Evolutionary conservation across 768 basidiomycete genomes (phyloP).

Genomic region (Suillus fuscotomentosus): DNA sequence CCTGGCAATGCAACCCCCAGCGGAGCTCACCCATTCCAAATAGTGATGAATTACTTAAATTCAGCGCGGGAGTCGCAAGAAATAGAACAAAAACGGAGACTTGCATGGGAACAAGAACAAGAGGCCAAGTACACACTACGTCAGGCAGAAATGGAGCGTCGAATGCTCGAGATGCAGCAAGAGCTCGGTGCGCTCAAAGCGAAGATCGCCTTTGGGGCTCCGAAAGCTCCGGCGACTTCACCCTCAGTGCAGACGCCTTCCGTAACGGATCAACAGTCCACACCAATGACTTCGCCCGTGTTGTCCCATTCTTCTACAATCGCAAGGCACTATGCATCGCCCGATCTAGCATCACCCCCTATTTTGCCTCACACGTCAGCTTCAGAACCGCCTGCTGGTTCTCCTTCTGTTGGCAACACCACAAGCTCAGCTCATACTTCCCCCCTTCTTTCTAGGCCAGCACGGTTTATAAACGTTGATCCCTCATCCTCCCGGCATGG

Average conservation of each 20-base stretch:
- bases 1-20: slow-evolving; percentile 33
- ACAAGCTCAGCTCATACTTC: slow-evolving; percentile 8
- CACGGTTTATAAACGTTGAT: slow-evolving; percentile 22
- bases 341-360: slow-evolving; percentile 15
- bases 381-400: slow-evolving; percentile 6
- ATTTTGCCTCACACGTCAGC: neutral
- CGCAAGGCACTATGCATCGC: slow-evolving; percentile 11
- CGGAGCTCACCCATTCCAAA: slow-evolving; percentile 49
- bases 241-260: slow-evolving; percentile 1
- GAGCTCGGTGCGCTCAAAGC: slow-evolving; percentile 49
- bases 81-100: slow-evolving; percentile 54
- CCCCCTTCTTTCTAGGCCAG: slow-evolving; percentile 17
- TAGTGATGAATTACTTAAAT: slow-evolving; percentile 58
- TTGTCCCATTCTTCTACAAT: slow-evolving; percentile 26
- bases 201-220: slow-evolving; percentile 30
- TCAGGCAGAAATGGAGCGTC: slow-evolving; percentile 59
- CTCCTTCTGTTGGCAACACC: slow-evolving; percentile 8
- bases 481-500: slow-evolving; percentile 10
- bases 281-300: slow-evolving; percentile 29
- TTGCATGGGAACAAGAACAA: slow-evolving; percentile 70
- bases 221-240: slow-evolving; percentile 12
- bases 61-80: slow-evolving; percentile 60
- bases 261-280: slow-evolving; percentile 18
- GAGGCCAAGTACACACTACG: slow-evolving; percentile 55
- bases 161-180: slow-evolving; percentile 52